Evolutionary conservation across 345 rosid genomes (phyloP), one percentile per base, ranked within the genome.

Genomic region (Zanthoxylum bungeanum): DNA sequence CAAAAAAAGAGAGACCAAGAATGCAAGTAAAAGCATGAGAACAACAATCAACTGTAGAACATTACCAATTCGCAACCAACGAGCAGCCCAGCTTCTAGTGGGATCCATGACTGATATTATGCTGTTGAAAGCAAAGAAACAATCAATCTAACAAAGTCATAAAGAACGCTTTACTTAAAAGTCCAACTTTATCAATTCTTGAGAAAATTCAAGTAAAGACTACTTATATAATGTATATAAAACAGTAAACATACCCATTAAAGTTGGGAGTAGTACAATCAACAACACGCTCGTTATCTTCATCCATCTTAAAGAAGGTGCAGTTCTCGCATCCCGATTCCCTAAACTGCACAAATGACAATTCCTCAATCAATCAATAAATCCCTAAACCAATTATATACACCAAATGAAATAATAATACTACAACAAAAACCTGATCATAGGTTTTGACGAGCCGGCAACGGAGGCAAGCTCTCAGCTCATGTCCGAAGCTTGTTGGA

Each of bases 91-190:
- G 75, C 97, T 92, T 81, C 98, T 86, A 71, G 71, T 68, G 16
- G 97, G 99, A 75, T 95, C 99, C 97, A 92, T 92, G 66, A 95
- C 93, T 72, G 99, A 88, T 77, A 95, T 92, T 72, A 92, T 90
- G 73, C 98, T 90, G 73, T 76, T 51, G 70, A 22, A 63, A 71
- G 1, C 12, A 40, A 67, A 49, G 44, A 37, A 31, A 49, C 28
- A 9, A 60, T 31, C 33, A 64, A 1, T 33, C 24, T 3, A 19
- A 44, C 3, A 36, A 69, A 60, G 17, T 5, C 12, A 4, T 56
- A 56, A 30, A 28, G 59, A 30, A 1, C 28, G 36, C 4, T 31
- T 17, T 31, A 1, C 27, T 7, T 16, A 62, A 47, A 16, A 49
- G 57, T 66, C 49, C 4, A 7, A 6, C n/a, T 44, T 2, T n/a